Percentiles rank a stretch among this genome's conserved stretches.
Evolutionary conservation across 805 yeast genomes (phyloP).

Genomic region (Candida insectalens): DNA sequence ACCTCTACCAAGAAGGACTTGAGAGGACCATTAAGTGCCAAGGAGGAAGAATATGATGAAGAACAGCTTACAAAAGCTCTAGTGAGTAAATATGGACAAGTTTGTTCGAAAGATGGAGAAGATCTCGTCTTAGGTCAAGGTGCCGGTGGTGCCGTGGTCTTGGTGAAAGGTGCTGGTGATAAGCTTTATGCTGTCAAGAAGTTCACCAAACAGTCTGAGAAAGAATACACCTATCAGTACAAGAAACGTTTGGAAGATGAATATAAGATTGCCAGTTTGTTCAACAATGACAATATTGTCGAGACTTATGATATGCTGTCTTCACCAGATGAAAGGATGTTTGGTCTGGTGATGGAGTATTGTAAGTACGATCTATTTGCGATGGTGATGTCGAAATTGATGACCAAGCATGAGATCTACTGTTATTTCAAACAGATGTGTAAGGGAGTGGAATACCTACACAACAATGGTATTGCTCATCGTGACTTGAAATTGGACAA

Average conservation of each 20-base stretch:
- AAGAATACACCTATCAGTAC: constrained; percentile 61
- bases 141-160: constrained; percentile 90
- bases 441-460: constrained; percentile 68
- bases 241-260: constrained; percentile 74
- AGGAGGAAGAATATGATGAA: constrained; percentile 1
- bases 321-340: constrained; percentile 47
- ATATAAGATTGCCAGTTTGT: constrained; percentile 68
- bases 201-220: constrained; percentile 56
- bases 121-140: constrained; percentile 56
- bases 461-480: constrained; percentile 79
- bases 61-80: not conserved
- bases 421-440: constrained; percentile 81
- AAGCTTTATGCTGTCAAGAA: constrained; percentile 79
- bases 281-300: constrained; percentile 72
- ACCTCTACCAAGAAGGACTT: no score
- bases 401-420: constrained; percentile 58
- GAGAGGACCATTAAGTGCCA: no score
- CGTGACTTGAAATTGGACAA: constrained; percentile 89
- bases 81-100: constrained; percentile 4
- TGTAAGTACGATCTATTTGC: constrained; percentile 89
- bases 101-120: constrained; percentile 1
- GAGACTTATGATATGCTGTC: constrained; percentile 66
- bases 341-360: constrained; percentile 83
- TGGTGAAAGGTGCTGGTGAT: constrained; percentile 50
- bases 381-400: constrained; percentile 80